Conservation (phyloP, 2,329 filamentous ascomycete genomes). For the Blastomyces emzantsi region DNA sequence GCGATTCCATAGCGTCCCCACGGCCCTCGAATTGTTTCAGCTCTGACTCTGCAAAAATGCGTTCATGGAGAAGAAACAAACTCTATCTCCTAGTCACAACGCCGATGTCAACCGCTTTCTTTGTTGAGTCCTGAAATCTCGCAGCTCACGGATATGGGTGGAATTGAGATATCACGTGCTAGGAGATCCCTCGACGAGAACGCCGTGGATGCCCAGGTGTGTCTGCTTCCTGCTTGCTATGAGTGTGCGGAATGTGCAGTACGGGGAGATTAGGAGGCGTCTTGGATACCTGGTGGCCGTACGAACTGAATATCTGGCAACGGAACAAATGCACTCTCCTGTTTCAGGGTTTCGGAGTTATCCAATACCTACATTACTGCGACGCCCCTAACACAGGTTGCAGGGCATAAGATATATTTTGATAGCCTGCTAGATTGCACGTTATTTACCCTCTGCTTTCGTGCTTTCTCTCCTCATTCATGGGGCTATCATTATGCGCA, state of each 20-base stretch:
- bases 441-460: neutral
- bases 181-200: too few relatives aligned
- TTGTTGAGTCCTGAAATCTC: neutral
- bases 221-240: neutral
- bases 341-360: neutral
- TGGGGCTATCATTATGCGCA: neutral
- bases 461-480: neutral
- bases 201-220: neutral
- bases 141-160: neutral
- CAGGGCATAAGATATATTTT: neutral
- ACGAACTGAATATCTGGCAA: neutral
- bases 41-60: neutral
- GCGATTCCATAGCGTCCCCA: neutral
- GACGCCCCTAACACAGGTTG: neutral
- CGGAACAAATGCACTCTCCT: neutral
- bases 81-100: too few relatives aligned
- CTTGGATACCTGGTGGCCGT: neutral
- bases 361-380: neutral
- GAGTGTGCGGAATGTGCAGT: neutral
- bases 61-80: neutral
- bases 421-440: neutral
- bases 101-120: neutral
- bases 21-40: neutral
- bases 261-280: neutral
- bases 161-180: neutral